Percentiles rank a stretch among this genome's conserved stretches.
phyloP scores from a whole-genome alignment of 768 basidiomycete species.

The Suillus subalutaceus region DNA sequence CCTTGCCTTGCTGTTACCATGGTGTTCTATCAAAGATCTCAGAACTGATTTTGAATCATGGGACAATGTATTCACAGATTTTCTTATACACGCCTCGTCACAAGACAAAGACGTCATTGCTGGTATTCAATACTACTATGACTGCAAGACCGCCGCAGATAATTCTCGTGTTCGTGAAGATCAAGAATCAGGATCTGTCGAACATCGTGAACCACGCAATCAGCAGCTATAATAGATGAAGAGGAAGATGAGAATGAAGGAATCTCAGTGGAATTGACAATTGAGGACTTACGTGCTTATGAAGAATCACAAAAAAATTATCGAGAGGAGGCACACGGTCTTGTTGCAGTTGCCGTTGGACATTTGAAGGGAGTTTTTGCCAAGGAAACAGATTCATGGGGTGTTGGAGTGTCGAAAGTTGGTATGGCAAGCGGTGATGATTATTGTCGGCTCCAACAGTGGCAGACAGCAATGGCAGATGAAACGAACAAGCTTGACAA shows the following conservation, averaged over 20 bases:
- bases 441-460: background rate
- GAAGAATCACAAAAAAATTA: background rate
- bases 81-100: conserved; percentile 5
- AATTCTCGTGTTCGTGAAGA: too few relatives aligned
- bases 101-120: conserved; percentile 17
- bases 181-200: too few relatives aligned
- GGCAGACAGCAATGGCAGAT: background rate
- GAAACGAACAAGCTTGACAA: too few relatives aligned
- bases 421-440: background rate
- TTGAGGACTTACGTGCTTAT: background rate
- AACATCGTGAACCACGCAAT: too few relatives aligned
- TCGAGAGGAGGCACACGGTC: background rate
- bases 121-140: conserved; percentile 39
- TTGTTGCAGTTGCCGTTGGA: background rate
- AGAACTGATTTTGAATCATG: conserved; percentile 22
- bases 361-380: background rate
- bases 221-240: too few relatives aligned
- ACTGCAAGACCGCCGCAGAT: conserved; percentile 11
- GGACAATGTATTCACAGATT: conserved; percentile 22
- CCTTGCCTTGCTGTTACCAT: conserved; percentile 40
- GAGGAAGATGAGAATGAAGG: background rate
- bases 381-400: background rate
- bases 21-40: conserved; percentile 33
- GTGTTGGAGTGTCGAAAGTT: background rate
- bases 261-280: background rate